Base-by-base conservation (phyloP, 1,284 basidiomycete genomes). In the Macrocystidia cucumis region DNA sequence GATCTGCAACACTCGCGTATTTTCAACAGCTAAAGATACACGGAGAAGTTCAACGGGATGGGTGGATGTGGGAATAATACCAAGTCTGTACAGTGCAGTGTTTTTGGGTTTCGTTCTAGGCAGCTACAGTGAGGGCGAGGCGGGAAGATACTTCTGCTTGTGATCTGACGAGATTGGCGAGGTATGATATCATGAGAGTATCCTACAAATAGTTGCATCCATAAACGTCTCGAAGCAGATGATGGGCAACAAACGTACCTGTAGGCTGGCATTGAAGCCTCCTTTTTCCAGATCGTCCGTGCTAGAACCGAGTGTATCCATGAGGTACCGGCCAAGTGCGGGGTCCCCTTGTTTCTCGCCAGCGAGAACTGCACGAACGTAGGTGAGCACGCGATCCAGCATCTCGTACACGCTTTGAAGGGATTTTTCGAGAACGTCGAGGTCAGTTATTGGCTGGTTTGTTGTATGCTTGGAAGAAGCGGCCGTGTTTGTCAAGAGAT, bases 1-100 rank as follows among this genome's bases (percentile, higher is more conserved):
- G 95, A 98, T 62, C 63, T 92, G 49, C 85, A 96, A 55, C 95
- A 98, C 62, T 93, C 91, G 23, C 72, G 93, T 34, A 88, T 98
- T 45, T 98, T 98, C 70, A 98, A 98, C 59, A 88, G 84, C 35
- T 51, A 42, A 38, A 27, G n/a, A 38, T 26, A 22, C 19, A 34
- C 28, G 35, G 38, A 38, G 39, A 34, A 33, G 16, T 14, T 28
- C 22, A 19, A 33, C 28, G 28, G 26, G n/a, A 23, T n/a, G 24
- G n/a, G n/a, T n/a, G n/a, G n/a, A n/a, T n/a, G 21, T 12, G 11
- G 14, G 9, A 27, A 13, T 29, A 12, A 25, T 12, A 11, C 32
- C n/a, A 24, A 24, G 27, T 20, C 14, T 14, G 12, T 11, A 27
- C 37, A 32, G 22, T 28, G 25, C 32, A 34, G 35, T 14, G 33